Conservation (phyloP, 2,329 filamentous ascomycete species). For the Fusarium decemcellulare region DNA sequence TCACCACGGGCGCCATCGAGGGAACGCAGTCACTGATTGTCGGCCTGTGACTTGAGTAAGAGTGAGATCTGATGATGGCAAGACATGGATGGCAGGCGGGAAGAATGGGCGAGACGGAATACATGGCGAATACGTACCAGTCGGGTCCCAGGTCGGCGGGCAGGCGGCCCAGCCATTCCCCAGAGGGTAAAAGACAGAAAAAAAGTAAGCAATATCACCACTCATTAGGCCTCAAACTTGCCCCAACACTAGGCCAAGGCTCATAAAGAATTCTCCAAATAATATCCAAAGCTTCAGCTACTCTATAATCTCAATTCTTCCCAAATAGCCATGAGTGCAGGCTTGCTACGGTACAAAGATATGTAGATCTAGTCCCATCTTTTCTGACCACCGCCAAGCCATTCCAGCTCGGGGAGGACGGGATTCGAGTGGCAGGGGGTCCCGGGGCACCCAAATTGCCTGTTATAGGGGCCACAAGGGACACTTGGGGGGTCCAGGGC, state of each 20-base stretch:
- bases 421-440: slow-evolving; percentile 12
- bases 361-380: too few species aligned
- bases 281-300: too few species aligned
- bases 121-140: not conserved
- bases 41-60: slow-evolving; percentile 11
- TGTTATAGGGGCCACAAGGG: slow-evolving; percentile 13
- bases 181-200: too few species aligned
- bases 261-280: too few species aligned
- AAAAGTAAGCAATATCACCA: too few species aligned
- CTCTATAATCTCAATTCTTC: too few species aligned
- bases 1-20: slow-evolving; percentile 17
- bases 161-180: not conserved
- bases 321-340: too few species aligned
- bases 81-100: slow-evolving; percentile 23
- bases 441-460: slow-evolving; percentile 30
- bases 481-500: slow-evolving; percentile 4
- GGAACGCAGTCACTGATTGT: slow-evolving; percentile 11
- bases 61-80: slow-evolving; percentile 28
- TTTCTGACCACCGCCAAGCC: slow-evolving; percentile 9
- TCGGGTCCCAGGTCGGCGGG: slow-evolving; percentile 9
- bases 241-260: too few species aligned
- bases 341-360: too few species aligned
- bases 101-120: slow-evolving; percentile 1
- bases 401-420: slow-evolving; percentile 31
- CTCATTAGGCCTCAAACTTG: too few species aligned